Evolutionary conservation across 2,329 filamentous ascomycete species (phyloP), one percentile per base, ranked within the genome.

Genomic region (Penicillium sp.): DNA sequence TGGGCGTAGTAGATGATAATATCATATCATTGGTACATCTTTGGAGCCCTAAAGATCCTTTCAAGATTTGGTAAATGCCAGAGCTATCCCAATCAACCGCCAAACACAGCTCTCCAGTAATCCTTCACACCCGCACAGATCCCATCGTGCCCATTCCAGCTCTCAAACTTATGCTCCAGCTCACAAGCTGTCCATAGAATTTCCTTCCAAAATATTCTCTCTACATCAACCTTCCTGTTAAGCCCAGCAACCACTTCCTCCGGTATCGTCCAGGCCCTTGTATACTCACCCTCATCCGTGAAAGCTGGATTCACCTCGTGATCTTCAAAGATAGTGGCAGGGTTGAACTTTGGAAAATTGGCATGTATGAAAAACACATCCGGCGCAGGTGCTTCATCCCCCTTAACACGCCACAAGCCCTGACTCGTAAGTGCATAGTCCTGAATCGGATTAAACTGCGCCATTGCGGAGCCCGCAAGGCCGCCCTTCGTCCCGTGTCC

Each of bases 341-440:
- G 71, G 53, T 75, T 72, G 45, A 75, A 71, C 56, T 76, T 76
- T 21, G 72, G 72, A 45, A 72, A 67, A 50, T 75, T 74, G 32
- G 69, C 70, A 47, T 75, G 73, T n/a, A 75, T 65, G 56, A 77
- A 76, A 32, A 74, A 74, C 0, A 73, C 71, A 5, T 60, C 56
- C 3, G 72, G 69, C 0, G 65, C 55, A 0, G 60, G 58, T 9
- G 58, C 64, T 4, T 59, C 70, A 58, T 74, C 64, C 21, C 67
- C 66, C 39, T 63, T 63, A 16, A 70, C 61, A 3, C 66, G 66
- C 60, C 60, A 64, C 18, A 63, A 54, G 1, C 67, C 71, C n/a
- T 60, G 56, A 11, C 60, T 62, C 0, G 59, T 67, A 14, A 68
- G 54, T 1, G 49, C 55, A 10, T 61, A 70, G 55, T 77, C 74